Evolutionary conservation across 345 rosid genomes (phyloP).

Genomic region (Eucalyptus pumila): DNA sequence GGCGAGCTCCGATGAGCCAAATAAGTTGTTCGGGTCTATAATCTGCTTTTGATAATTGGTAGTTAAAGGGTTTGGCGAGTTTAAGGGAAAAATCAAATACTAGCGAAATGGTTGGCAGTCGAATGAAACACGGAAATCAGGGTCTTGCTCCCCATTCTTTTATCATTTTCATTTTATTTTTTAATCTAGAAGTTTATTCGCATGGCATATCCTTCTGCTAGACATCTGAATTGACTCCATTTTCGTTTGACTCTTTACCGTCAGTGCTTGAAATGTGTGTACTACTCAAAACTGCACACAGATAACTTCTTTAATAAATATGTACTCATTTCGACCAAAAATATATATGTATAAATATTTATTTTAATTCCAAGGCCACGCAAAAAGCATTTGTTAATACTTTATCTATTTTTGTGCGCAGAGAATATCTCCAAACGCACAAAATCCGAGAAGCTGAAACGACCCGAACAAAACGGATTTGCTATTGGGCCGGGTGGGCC

Average conservation of each 20-base stretch:
- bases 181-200: neutral
- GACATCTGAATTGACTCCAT: neutral
- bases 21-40: fast-evolving
- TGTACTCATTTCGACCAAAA: neutral
- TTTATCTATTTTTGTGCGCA: neutral
- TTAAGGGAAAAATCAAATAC: neutral
- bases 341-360: neutral
- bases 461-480: neutral
- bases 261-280: neutral
- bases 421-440: neutral
- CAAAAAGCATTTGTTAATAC: neutral
- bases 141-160: fast-evolving
- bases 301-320: neutral
- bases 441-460: neutral
- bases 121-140: neutral
- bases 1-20: neutral
- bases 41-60: fast-evolving
- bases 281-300: neutral
- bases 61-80: fast-evolving
- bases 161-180: neutral
- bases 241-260: neutral
- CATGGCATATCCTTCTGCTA: neutral
- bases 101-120: fast-evolving
- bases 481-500: neutral
- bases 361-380: neutral